Evolutionary conservation across 2,329 filamentous ascomycete genomes (phyloP).

Genomic region (Calcarisporium arbuscula): DNA sequence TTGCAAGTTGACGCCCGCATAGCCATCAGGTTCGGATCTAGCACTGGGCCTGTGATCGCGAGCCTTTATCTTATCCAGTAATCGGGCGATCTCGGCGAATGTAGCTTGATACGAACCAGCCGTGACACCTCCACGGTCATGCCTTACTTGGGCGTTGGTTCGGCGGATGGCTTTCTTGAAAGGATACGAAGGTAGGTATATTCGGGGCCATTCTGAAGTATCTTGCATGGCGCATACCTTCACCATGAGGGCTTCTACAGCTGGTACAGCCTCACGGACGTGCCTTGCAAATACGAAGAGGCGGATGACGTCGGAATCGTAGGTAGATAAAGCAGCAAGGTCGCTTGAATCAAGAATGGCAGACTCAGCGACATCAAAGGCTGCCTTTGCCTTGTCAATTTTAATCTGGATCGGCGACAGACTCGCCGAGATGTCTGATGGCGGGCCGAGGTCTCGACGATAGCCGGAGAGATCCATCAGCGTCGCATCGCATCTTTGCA

Average conservation of each 20-base stretch:
- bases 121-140: conserved; percentile 52
- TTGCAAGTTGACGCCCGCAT: background rate
- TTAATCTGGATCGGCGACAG: conserved; percentile 30
- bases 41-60: conserved; percentile 25
- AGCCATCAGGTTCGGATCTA: conserved; percentile 2
- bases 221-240: conserved; percentile 43
- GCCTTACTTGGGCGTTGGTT: conserved; percentile 50
- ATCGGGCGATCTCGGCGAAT: conserved; percentile 35
- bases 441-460: conserved; percentile 39
- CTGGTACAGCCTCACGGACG: conserved; percentile 43
- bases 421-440: conserved; percentile 34
- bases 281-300: conserved; percentile 50
- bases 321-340: conserved; percentile 37
- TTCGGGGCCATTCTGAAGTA: conserved; percentile 28
- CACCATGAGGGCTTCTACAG: conserved; percentile 38
- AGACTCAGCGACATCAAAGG: conserved; percentile 42
- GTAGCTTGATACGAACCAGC: conserved; percentile 43
- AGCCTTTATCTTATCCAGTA: conserved; percentile 37
- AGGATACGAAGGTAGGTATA: conserved; percentile 48
- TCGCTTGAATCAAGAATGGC: conserved; percentile 37
- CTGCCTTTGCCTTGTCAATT: conserved; percentile 35
- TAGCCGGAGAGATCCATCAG: conserved; percentile 49
- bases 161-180: conserved; percentile 46
- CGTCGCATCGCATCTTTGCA: conserved; percentile 43
- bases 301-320: conserved; percentile 43